These are phyloP conservation scores for Mycena kentingensis DNA, from an alignment of 768 basidiomycete genomes.

Conservation along the genomic window DNA sequence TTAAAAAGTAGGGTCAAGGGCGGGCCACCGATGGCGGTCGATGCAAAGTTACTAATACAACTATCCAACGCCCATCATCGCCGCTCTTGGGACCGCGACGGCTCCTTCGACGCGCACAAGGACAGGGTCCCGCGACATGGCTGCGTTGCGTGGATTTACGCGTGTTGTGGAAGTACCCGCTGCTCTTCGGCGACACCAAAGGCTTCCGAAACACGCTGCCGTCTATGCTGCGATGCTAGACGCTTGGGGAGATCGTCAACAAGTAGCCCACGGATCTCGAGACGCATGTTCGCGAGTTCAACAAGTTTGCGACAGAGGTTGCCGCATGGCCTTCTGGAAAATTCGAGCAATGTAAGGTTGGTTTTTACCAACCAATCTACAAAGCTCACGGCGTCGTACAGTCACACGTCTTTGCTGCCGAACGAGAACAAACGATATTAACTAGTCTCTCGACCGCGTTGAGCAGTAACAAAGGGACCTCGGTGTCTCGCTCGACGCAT, in stretches of 20 bases:
- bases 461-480: constrained; percentile 93
- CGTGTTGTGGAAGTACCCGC: too few relatives aligned
- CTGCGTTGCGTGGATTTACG: too few relatives aligned
- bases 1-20: too few relatives aligned
- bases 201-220: constrained; percentile 63
- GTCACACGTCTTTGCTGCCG: constrained; percentile 78
- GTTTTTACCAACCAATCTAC: neutral
- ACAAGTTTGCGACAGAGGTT: constrained; percentile 84
- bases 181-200: neutral
- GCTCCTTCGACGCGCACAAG: too few relatives aligned
- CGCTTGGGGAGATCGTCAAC: constrained; percentile 93
- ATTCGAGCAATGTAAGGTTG: constrained; percentile 79
- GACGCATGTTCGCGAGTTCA: constrained; percentile 81
- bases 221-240: constrained; percentile 85
- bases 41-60: too few relatives aligned
- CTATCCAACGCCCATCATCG: too few relatives aligned
- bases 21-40: too few relatives aligned
- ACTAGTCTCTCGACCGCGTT: constrained; percentile 84
- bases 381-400: constrained; percentile 73
- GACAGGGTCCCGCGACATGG: too few relatives aligned
- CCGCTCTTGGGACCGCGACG: too few relatives aligned
- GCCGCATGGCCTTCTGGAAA: constrained; percentile 91
- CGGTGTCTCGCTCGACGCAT: constrained; percentile 72
- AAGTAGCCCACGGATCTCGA: constrained; percentile 87
- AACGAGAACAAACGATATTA: constrained; percentile 87